A percentile compares a stretch with the other conserved stretches of the same genome.
phyloP scores from a whole-genome alignment of 139 green algal genomes.

The Monoraphidium neglectum region DNA sequence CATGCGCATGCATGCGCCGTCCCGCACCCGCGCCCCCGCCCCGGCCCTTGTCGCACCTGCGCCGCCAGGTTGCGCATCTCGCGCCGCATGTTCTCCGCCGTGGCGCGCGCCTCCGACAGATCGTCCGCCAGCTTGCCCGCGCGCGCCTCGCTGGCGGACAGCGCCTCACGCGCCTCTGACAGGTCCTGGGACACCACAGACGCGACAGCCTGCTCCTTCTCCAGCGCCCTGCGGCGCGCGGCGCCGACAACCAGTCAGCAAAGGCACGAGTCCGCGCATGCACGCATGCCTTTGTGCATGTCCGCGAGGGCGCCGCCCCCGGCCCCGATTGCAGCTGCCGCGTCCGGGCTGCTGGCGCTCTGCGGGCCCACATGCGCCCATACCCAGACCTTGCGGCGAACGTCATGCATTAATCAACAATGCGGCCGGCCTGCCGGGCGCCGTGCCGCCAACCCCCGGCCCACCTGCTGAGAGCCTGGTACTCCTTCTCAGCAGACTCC shows the following conservation, averaged over 20 bases:
- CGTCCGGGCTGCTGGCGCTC: too few species aligned
- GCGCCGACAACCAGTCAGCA: not conserved
- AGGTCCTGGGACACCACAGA: not conserved
- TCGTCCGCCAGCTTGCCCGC: constrained; percentile 29
- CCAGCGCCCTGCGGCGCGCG: not conserved
- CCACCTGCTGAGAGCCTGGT: constrained; percentile 27
- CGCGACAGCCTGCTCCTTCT: not conserved
- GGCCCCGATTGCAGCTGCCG: too few species aligned
- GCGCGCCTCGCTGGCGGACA: constrained; percentile 20
- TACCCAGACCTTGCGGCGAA: too few species aligned
- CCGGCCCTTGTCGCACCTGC: not conserved
- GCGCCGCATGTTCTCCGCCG: constrained; percentile 19
- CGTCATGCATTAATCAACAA: too few species aligned
- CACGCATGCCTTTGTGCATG: too few species aligned
- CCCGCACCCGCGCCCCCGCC: not conserved
- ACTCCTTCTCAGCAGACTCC: constrained; percentile 33
- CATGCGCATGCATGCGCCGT: not conserved
- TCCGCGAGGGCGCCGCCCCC: too few species aligned
- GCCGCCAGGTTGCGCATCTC: constrained; percentile 23
- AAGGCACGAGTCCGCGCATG: too few species aligned
- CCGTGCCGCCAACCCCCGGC: not conserved
- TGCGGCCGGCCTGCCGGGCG: too few species aligned
- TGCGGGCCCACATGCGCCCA: too few species aligned
- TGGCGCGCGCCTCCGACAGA: constrained; percentile 9
- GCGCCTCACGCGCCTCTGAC: not conserved